phyloP scores from a whole-genome alignment of 116 monocot genomes.

The Thalassia testudinum region DNA sequence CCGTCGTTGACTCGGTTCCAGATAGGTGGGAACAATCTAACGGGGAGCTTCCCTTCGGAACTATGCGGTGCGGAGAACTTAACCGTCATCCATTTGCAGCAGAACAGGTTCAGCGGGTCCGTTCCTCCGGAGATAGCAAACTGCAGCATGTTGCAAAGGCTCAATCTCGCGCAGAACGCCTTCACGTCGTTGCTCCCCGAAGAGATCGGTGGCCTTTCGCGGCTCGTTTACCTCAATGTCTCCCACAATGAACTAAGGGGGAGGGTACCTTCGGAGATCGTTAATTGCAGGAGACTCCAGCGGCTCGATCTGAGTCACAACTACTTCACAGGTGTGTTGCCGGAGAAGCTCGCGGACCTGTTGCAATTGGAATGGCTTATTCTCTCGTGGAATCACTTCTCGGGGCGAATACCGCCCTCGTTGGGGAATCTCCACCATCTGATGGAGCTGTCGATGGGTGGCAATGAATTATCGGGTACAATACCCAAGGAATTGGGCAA shows the following conservation, averaged over 20 bases:
- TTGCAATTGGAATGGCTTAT: slow-evolving; percentile 54
- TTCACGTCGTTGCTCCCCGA: slow-evolving; percentile 53
- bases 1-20: background rate
- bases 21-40: background rate
- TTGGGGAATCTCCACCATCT: slow-evolving; percentile 64
- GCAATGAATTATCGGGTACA: slow-evolving; percentile 52
- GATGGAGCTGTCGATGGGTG: slow-evolving; percentile 70
- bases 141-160: slow-evolving; percentile 43
- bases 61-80: background rate
- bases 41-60: background rate
- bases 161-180: slow-evolving; percentile 48
- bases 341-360: slow-evolving; percentile 47
- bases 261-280: slow-evolving; percentile 41
- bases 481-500: slow-evolving; percentile 67
- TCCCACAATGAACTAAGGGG: slow-evolving; percentile 58
- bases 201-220: slow-evolving; percentile 58
- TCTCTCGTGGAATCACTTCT: slow-evolving; percentile 57
- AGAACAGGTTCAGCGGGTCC: background rate
- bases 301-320: slow-evolving; percentile 80
- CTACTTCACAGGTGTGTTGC: slow-evolving; percentile 38
- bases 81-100: background rate
- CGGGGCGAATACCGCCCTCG: slow-evolving; percentile 48
- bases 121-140: slow-evolving; percentile 41
- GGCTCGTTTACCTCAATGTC: slow-evolving; percentile 68
- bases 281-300: slow-evolving; percentile 60